These are phyloP conservation scores for Coelastrella sp. DNA, from an alignment of 139 green algal species.

Conservation along the genomic window DNA sequence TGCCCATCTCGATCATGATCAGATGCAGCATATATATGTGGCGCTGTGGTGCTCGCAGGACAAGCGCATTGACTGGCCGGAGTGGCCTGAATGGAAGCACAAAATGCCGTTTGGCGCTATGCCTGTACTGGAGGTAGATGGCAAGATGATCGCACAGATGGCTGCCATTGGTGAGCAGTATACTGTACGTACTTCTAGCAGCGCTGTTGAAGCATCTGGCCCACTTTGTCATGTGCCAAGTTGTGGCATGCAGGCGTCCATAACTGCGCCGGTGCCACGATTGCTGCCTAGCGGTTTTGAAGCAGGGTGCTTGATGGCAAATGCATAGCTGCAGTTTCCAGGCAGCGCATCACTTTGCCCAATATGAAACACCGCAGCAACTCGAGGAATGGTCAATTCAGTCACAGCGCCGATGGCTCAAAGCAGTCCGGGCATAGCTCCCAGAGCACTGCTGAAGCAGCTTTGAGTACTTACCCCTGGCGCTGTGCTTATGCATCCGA, in stretches of 20 bases:
- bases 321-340: too few relatives aligned
- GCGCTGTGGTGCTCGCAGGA: background rate
- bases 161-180: slow-evolving; percentile 24
- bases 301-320: too few relatives aligned
- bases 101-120: background rate
- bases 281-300: too few relatives aligned
- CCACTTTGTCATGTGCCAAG: too few relatives aligned
- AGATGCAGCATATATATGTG: too few relatives aligned
- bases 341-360: too few relatives aligned
- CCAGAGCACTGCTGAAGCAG: background rate
- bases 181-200: background rate
- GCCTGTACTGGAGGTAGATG: slow-evolving; percentile 9
- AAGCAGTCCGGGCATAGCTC: background rate
- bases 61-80: background rate
- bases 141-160: slow-evolving; percentile 14
- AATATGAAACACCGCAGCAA: too few relatives aligned
- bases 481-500: too few relatives aligned
- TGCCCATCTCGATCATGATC: background rate
- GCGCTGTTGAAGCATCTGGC: background rate
- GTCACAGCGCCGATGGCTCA: background rate
- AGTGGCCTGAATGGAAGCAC: background rate
- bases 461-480: background rate
- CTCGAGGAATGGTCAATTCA: too few relatives aligned
- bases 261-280: too few relatives aligned
- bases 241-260: too few relatives aligned